Base-by-base conservation (phyloP, 1,284 basidiomycete genomes). In the Testicularia cyperi region DNA sequence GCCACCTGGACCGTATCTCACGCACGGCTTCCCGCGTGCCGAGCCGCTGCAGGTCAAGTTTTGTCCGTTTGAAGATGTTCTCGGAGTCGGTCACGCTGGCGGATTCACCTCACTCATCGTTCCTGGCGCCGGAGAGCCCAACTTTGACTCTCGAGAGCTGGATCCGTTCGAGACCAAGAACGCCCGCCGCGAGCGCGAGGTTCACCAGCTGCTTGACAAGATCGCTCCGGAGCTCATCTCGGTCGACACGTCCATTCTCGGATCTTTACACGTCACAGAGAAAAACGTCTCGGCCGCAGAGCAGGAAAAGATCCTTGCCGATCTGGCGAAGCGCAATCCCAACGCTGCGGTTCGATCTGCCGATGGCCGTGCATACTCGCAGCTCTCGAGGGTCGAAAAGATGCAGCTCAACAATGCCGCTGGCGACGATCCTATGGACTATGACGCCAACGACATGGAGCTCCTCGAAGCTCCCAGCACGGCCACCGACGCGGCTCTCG, bases 201-300 rank as follows among this genome's bases (percentile, higher is more conserved):
- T 98, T 60, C 86, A 88, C 73, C 82, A 81, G 29, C 82, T 98
- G 24, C 79, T 98, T 63, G 94, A 98, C 78, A 98, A 97, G 88
- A 87, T 97, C 56, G 88, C 88, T 79, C 87, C 91, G 4, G 92
- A 96, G 61, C 85, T 95, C 80, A 98, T 99, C 69, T 83, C 88
- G 1, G 82, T 97, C 46, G 90, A 96, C 77, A 85, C 89, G 0
- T 86, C 90, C 46, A 84, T 89, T 28, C 49, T 78, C 8, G 78
- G 78, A 5, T 57, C 67, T 21, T 34, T 77, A 6, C 71, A 75
- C 25, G 49, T 61, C 8, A 38, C 39, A 2, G 92, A 83, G 88
- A 92, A 70, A 87, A 91, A 77, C 82, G 84, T 72, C 78, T 83
- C 63, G 79, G 83, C 74, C 82, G 81, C 74, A 33, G 77, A 90